Evolutionary conservation across 2,329 filamentous ascomycete genomes (phyloP).

Genomic region (Grosmannia huntii): DNA sequence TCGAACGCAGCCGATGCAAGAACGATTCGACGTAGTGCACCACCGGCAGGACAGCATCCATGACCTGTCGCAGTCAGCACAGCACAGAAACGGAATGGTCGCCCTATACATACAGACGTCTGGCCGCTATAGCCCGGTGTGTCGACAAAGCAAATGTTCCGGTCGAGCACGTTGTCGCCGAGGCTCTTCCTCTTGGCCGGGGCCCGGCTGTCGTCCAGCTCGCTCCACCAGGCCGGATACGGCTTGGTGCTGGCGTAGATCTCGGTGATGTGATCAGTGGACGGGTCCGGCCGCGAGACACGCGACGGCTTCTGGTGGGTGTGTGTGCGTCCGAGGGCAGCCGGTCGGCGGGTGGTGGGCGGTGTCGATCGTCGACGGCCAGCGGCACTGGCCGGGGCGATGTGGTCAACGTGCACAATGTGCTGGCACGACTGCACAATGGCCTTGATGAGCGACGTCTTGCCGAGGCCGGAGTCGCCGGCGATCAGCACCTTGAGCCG

Average conservation of each 20-base stretch:
- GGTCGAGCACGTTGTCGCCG: slow-evolving; percentile 67
- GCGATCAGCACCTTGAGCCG: slow-evolving; percentile 81
- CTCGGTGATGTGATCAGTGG: slow-evolving; percentile 42
- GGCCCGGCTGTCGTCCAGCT: slow-evolving; percentile 50
- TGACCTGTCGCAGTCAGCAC: slow-evolving; percentile 24
- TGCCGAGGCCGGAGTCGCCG: slow-evolving; percentile 67
- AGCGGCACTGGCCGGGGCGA: slow-evolving; percentile 10
- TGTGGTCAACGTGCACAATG: slow-evolving; percentile 81
- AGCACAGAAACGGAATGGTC: neutral
- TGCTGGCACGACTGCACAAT: slow-evolving; percentile 80
- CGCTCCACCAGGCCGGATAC: slow-evolving; percentile 82
- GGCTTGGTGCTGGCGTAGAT: slow-evolving; percentile 70
- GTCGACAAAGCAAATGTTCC: slow-evolving; percentile 90
- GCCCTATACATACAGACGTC: slow-evolving; percentile 32
- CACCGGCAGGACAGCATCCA: slow-evolving; percentile 46
- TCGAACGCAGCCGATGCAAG: slow-evolving; percentile 48
- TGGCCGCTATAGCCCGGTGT: slow-evolving; percentile 52
- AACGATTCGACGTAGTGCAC: slow-evolving; percentile 62
- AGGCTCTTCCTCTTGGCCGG: slow-evolving; percentile 55
- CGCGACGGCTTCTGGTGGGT: slow-evolving; percentile 8
- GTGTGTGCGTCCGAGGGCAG: slow-evolving; percentile 5
- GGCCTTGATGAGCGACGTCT: slow-evolving; percentile 78
- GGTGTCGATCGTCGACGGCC: slow-evolving; percentile 10
- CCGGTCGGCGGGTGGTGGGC: neutral
- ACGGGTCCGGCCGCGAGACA: slow-evolving; percentile 11